phyloP scores from a whole-genome alignment of 1,139 yeast genomes.

The Hyphopichia khmerensis region DNA sequence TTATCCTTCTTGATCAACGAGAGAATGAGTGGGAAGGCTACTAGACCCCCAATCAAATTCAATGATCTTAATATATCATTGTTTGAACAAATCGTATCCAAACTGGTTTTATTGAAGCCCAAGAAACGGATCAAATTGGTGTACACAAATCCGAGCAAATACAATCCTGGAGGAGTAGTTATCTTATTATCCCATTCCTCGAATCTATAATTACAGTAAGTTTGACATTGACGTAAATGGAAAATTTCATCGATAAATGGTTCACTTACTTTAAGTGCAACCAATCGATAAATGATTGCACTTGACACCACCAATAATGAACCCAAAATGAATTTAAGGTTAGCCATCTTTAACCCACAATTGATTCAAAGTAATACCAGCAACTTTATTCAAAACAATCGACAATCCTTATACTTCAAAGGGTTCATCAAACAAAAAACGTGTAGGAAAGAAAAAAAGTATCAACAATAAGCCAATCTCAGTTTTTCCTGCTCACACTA shows the following conservation, averaged over 20 bases:
- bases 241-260: conserved; percentile 77
- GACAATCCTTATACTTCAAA: no score
- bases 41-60: conserved; percentile 62
- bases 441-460: background rate
- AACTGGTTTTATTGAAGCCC: background rate
- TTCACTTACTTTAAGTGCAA: conserved; percentile 25
- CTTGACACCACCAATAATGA: conserved; percentile 14
- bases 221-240: conserved; percentile 77
- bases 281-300: conserved; percentile 13
- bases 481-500: background rate
- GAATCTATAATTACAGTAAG: conserved; percentile 63
- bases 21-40: conserved; percentile 45
- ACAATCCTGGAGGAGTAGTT: conserved; percentile 96
- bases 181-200: conserved; percentile 62
- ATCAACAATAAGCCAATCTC: background rate
- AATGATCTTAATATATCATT: conserved; percentile 51
- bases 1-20: conserved; percentile 22
- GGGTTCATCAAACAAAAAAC: no score
- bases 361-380: no score
- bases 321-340: background rate
- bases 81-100: conserved; percentile 27
- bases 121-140: conserved; percentile 11
- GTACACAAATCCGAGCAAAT: conserved; percentile 58
- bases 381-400: no score
- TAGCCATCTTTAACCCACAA: background rate